phyloP scores from a whole-genome alignment of 345 rosid genomes.

The Laguncularia racemosa region DNA sequence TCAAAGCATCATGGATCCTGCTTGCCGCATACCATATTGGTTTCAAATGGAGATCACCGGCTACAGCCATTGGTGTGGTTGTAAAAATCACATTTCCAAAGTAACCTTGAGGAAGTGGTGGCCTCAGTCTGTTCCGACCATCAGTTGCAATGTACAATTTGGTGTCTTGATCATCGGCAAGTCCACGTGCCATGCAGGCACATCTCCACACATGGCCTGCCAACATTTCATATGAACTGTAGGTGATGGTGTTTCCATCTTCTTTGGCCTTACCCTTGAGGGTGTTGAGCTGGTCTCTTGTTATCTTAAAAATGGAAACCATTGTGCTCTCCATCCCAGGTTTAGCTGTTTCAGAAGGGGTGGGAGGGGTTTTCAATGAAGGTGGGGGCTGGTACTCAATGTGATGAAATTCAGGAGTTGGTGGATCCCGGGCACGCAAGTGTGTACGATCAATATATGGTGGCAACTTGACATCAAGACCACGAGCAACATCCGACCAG shows the following conservation, averaged over 20 bases:
- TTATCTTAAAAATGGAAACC: constrained; percentile 63
- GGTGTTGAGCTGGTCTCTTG: constrained; percentile 48
- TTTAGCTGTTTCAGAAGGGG: constrained; percentile 8
- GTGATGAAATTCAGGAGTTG: constrained; percentile 64
- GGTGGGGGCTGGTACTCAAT: constrained; percentile 89
- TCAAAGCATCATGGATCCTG: constrained; percentile 67
- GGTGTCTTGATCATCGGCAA: constrained; percentile 56
- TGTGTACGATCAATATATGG: constrained; percentile 85
- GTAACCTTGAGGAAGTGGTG: constrained; percentile 80
- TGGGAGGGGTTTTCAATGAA: constrained; percentile 35
- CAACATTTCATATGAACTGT: constrained; percentile 88
- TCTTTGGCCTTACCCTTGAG: constrained; percentile 84
- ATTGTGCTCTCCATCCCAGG: constrained; percentile 36
- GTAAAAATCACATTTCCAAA: constrained; percentile 93
- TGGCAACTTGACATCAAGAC: constrained; percentile 54
- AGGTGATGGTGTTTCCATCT: constrained; percentile 54
- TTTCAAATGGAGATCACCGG: constrained; percentile 59
- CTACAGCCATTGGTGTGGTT: constrained; percentile 67
- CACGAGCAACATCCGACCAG: constrained; percentile 96
- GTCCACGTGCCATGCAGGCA: constrained; percentile 67
- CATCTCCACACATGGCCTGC: constrained; percentile 93
- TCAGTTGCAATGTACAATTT: constrained; percentile 89
- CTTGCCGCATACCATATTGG: constrained; percentile 90
- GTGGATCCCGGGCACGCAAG: constrained; percentile 85
- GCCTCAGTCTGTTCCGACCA: constrained; percentile 70